Conservation (phyloP, 2,329 filamentous ascomycete genomes). For the Xylariaceae sp. region DNA sequence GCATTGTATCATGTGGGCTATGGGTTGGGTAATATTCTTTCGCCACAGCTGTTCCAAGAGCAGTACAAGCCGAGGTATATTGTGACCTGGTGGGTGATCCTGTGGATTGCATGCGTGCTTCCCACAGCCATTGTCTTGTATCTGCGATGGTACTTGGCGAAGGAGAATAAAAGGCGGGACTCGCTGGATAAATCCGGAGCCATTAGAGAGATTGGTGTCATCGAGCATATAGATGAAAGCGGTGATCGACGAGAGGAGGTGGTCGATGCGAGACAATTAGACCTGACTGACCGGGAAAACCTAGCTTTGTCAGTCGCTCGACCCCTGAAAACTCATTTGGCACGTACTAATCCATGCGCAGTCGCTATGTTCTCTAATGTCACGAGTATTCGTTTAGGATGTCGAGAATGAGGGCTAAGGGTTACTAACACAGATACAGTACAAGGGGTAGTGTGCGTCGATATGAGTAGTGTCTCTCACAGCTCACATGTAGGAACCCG, state of each 20-base stretch:
- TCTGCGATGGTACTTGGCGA: slow-evolving; percentile 43
- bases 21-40: slow-evolving; percentile 35
- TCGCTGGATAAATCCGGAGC: slow-evolving; percentile 22
- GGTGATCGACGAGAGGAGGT: slow-evolving; percentile 35
- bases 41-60: slow-evolving; percentile 35
- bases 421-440: no score
- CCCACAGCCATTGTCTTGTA: slow-evolving; percentile 44
- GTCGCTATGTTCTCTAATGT: slow-evolving; percentile 12
- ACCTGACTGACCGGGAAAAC: slow-evolving; percentile 42
- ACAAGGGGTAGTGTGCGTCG: no score
- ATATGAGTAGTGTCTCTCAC: no score
- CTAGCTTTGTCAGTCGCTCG: slow-evolving; percentile 26
- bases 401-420: no score
- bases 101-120: slow-evolving; percentile 42
- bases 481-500: no score
- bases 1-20: slow-evolving; percentile 39
- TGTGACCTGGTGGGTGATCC: slow-evolving; percentile 36
- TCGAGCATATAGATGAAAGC: slow-evolving; percentile 34
- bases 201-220: slow-evolving; percentile 32
- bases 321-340: background rate
- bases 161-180: slow-evolving; percentile 45
- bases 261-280: slow-evolving; percentile 41
- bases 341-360: slow-evolving; percentile 2
- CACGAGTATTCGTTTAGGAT: no score
- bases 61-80: slow-evolving; percentile 34